These are phyloP conservation scores for Viola pubescens DNA, from an alignment of 441 rosid species.

Conservation along the genomic window DNA sequence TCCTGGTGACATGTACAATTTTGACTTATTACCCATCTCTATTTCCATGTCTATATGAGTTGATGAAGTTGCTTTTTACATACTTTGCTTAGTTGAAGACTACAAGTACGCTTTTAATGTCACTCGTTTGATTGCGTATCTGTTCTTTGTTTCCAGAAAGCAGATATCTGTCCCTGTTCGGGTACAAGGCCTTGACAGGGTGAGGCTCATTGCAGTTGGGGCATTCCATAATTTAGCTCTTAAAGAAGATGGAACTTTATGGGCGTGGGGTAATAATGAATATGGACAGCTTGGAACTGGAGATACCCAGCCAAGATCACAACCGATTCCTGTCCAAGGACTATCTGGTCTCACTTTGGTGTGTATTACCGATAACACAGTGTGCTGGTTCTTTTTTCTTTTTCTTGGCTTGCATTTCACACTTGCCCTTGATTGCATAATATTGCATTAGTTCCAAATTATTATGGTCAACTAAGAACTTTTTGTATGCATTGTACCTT, in stretches of 20 bases:
- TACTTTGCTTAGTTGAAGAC: no score
- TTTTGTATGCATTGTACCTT: no score
- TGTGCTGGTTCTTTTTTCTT: no score
- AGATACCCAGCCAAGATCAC: conserved; percentile 97
- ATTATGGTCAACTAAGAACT: no score
- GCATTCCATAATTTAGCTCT: conserved; percentile 98
- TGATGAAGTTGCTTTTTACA: no score
- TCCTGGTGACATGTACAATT: conserved; percentile 99
- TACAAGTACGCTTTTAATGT: no score
- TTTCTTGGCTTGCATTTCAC: no score
- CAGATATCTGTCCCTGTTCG: conserved; percentile 95
- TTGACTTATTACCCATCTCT: no score
- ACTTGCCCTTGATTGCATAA: no score
- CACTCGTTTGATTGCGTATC: no score
- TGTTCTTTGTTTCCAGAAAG: conserved; percentile 45
- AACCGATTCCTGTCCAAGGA: conserved; percentile 86
- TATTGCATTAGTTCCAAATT: no score
- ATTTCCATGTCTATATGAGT: no score
- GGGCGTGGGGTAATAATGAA: conserved; percentile 99
- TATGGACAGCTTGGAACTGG: conserved; percentile 99
- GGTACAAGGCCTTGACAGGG: conserved; percentile 93
- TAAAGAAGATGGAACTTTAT: conserved; percentile 82
- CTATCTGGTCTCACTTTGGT: conserved; percentile 78
- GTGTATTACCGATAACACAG: conserved; percentile 28
- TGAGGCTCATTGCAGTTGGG: conserved; percentile 85